Evolutionary conservation across 306 rosid genomes (phyloP).

Genomic region (Abrus pulchellus): DNA sequence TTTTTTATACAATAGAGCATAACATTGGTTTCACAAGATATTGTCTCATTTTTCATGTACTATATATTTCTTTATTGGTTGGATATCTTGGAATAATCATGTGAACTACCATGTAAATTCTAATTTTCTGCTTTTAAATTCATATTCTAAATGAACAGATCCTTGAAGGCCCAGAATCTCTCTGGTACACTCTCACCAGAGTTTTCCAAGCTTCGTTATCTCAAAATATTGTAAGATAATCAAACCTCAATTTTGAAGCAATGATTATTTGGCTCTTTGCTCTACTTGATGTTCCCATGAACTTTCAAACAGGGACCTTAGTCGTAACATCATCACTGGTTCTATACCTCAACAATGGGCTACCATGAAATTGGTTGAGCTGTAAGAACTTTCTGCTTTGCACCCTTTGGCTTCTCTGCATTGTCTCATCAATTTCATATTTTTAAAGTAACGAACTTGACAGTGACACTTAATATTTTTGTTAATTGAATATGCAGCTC

Average conservation of each 20-base stretch:
- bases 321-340: slow-evolving; percentile 77
- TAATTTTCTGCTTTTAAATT: slow-evolving; percentile 31
- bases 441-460: slow-evolving; percentile 19
- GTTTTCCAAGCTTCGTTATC: slow-evolving; percentile 80
- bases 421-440: slow-evolving; percentile 24
- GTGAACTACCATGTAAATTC: not conserved
- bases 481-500: slow-evolving; percentile 66
- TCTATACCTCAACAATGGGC: slow-evolving; percentile 81
- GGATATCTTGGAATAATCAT: slow-evolving; percentile 1
- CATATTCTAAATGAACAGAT: slow-evolving; percentile 60
- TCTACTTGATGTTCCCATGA: slow-evolving; percentile 30
- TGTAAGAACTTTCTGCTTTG: slow-evolving; percentile 64
- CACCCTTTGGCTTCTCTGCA: slow-evolving; percentile 39
- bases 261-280: not conserved
- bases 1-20: not conserved
- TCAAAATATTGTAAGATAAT: slow-evolving; percentile 66
- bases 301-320: slow-evolving; percentile 70
- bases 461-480: slow-evolving; percentile 40
- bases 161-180: slow-evolving; percentile 79
- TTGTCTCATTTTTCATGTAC: not conserved
- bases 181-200: slow-evolving; percentile 80
- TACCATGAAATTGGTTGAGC: slow-evolving; percentile 67
- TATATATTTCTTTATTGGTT: slow-evolving; percentile 1
- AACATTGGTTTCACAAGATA: slow-evolving; percentile 23
- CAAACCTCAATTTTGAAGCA: slow-evolving; percentile 38